phyloP scores from a whole-genome alignment of 2,329 filamentous ascomycete genomes.

The Niveomyces coronatus region DNA sequence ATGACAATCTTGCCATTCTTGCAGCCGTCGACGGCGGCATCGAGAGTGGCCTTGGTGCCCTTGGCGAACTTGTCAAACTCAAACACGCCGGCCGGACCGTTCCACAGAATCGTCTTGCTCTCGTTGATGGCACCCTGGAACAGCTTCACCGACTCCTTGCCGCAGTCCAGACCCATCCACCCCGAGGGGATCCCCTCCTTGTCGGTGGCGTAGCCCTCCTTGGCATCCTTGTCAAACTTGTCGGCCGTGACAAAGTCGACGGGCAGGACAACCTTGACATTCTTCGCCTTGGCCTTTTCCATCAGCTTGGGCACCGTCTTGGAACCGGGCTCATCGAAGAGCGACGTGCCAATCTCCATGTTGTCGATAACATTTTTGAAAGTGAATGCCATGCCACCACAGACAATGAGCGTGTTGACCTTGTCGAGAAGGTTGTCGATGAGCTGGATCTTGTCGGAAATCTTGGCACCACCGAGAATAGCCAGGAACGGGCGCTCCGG shows the following conservation, averaged over 20 bases:
- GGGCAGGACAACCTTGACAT: slow-evolving; percentile 88
- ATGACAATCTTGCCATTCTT: slow-evolving; percentile 87
- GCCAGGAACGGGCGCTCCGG: slow-evolving; percentile 95
- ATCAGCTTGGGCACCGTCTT: slow-evolving; percentile 83
- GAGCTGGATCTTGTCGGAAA: slow-evolving; percentile 98
- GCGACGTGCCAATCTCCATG: slow-evolving; percentile 78
- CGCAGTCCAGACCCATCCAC: slow-evolving; percentile 97
- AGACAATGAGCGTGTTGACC: slow-evolving; percentile 93
- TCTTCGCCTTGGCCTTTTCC: slow-evolving; percentile 93
- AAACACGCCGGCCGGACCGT: slow-evolving; percentile 94
- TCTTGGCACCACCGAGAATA: slow-evolving; percentile 96
- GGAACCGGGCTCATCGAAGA: slow-evolving; percentile 89
- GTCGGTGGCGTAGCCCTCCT: slow-evolving; percentile 73
- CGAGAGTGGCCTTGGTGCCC: slow-evolving; percentile 85
- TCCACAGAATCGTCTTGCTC: slow-evolving; percentile 97
- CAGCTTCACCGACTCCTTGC: slow-evolving; percentile 75
- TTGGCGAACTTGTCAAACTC: slow-evolving; percentile 91
- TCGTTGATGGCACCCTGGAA: slow-evolving; percentile 81
- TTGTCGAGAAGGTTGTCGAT: slow-evolving; percentile 98
- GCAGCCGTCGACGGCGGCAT: slow-evolving; percentile 74
- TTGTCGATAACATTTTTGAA: slow-evolving; percentile 98
- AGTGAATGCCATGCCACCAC: slow-evolving; percentile 97
- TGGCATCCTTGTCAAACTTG: slow-evolving; percentile 82
- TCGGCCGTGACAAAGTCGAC: slow-evolving; percentile 94
- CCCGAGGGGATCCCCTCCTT: slow-evolving; percentile 85